A percentile compares a stretch with the other conserved stretches of the same genome.
These are phyloP conservation scores for Gleditsia sinensis DNA, from an alignment of 306 rosid genomes.

Conservation along the genomic window DNA sequence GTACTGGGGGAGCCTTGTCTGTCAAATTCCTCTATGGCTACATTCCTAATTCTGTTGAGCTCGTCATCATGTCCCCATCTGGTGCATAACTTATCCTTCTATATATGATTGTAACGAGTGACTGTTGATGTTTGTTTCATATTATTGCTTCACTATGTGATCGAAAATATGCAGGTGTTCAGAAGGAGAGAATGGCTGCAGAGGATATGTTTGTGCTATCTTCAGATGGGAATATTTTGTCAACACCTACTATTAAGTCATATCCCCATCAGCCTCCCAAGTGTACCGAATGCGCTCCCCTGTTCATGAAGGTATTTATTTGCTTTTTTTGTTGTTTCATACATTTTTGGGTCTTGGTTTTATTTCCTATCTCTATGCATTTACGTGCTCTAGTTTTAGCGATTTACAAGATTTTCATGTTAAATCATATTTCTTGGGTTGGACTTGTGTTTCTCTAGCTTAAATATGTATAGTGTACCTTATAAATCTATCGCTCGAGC, in stretches of 20 bases:
- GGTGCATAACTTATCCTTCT: background rate
- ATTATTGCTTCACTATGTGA: background rate
- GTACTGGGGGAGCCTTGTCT: conserved; percentile 13
- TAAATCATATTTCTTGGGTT: too few relatives aligned
- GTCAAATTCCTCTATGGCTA: conserved; percentile 3
- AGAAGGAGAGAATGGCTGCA: conserved; percentile 34
- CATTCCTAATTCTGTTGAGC: conserved; percentile 1
- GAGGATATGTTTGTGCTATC: conserved; percentile 34
- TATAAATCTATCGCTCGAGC: too few relatives aligned
- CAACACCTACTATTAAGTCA: conserved; percentile 10
- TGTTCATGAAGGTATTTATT: background rate
- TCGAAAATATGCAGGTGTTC: conserved; percentile 15
- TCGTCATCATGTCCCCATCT: conserved; percentile 26
- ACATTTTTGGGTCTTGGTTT: background rate
- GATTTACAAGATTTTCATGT: too few relatives aligned
- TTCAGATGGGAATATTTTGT: conserved; percentile 25
- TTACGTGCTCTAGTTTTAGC: too few relatives aligned
- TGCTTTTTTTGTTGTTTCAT: background rate
- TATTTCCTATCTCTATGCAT: background rate
- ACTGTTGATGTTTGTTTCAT: background rate
- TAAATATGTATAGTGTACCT: too few relatives aligned
- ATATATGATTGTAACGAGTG: background rate
- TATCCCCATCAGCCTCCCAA: conserved; percentile 25
- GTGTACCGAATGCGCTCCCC: background rate
- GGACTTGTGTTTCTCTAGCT: too few relatives aligned